Evolutionary conservation across 129 eudicot genomes (phyloP).

Genomic region (Glebionis coronaria): DNA sequence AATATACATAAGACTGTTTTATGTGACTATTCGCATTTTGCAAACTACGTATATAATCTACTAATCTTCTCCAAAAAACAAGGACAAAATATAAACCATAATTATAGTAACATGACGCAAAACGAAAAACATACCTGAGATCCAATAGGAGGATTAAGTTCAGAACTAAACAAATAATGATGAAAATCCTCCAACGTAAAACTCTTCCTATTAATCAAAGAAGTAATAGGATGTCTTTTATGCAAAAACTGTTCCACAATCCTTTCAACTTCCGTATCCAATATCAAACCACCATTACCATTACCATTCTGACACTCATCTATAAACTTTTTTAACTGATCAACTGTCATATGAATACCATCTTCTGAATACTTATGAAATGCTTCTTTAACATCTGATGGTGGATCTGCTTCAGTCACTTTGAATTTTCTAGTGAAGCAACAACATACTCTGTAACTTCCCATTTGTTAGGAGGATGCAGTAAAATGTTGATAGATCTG

Average conservation of each 20-base stretch:
- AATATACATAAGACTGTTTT: background rate
- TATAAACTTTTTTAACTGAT: slow-evolving; percentile 58
- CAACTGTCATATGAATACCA: slow-evolving; percentile 61
- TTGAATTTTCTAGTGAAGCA: slow-evolving; percentile 71
- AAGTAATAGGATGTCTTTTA: slow-evolving; percentile 47
- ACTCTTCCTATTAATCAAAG: slow-evolving; percentile 48
- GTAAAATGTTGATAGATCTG: no score
- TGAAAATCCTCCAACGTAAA: slow-evolving; percentile 77
- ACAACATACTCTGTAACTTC: slow-evolving; percentile 75
- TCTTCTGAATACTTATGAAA: slow-evolving; percentile 52
- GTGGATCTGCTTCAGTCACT: slow-evolving; percentile 59
- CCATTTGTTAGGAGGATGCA: slow-evolving; percentile 30
- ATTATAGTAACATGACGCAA: background rate
- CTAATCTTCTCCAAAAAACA: no score
- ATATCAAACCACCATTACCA: slow-evolving; percentile 26
- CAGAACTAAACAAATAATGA: slow-evolving; percentile 58
- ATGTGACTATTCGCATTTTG: background rate
- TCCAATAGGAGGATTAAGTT: slow-evolving; percentile 69
- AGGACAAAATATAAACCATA: no score
- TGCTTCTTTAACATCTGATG: slow-evolving; percentile 54
- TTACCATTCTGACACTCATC: slow-evolving; percentile 47
- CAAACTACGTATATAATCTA: background rate
- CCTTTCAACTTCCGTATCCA: slow-evolving; percentile 42
- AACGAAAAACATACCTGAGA: slow-evolving; percentile 40
- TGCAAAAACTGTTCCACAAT: slow-evolving; percentile 59